Percentiles rank a stretch among this genome's conserved stretches.
phyloP scores from a whole-genome alignment of 768 basidiomycete species.

The Mycena galopus region DNA sequence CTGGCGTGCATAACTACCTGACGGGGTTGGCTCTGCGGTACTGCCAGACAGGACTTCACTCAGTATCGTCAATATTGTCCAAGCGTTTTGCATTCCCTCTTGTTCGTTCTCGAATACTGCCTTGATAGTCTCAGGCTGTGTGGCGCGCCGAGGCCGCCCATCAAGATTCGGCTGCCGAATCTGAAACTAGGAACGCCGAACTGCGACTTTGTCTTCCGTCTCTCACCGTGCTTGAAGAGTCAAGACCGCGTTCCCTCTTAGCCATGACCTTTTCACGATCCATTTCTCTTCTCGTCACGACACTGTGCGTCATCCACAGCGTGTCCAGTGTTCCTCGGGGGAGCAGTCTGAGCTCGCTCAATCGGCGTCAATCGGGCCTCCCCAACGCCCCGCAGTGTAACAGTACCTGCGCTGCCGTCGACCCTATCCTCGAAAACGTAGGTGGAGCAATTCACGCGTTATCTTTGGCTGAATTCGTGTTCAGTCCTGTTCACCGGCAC shows the following conservation, averaged over 20 bases:
- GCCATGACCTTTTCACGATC: conserved; percentile 13
- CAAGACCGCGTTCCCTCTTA: neutral
- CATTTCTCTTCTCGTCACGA: conserved; percentile 3
- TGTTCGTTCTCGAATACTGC: too few relatives aligned
- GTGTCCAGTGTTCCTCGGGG: neutral
- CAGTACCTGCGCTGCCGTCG: conserved; percentile 47
- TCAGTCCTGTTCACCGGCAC: conserved; percentile 43
- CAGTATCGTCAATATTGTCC: too few relatives aligned
- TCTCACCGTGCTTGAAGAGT: neutral
- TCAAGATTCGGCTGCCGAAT: too few relatives aligned
- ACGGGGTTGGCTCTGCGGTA: too few relatives aligned
- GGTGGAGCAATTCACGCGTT: neutral
- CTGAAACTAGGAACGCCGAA: too few relatives aligned
- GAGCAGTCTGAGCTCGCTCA: neutral
- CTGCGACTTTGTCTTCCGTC: neutral
- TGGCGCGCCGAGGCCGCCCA: too few relatives aligned
- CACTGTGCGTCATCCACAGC: conserved; percentile 2
- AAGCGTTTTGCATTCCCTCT: too few relatives aligned
- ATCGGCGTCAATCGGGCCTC: conserved; percentile 38
- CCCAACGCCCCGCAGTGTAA: conserved; percentile 46
- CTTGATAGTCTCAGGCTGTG: too few relatives aligned
- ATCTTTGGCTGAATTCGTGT: neutral
- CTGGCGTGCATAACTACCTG: too few relatives aligned
- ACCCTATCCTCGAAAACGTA: conserved; percentile 30
- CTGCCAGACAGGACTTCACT: too few relatives aligned